Conservation (phyloP, 768 basidiomycete genomes). For the Lactarius psammicola region DNA sequence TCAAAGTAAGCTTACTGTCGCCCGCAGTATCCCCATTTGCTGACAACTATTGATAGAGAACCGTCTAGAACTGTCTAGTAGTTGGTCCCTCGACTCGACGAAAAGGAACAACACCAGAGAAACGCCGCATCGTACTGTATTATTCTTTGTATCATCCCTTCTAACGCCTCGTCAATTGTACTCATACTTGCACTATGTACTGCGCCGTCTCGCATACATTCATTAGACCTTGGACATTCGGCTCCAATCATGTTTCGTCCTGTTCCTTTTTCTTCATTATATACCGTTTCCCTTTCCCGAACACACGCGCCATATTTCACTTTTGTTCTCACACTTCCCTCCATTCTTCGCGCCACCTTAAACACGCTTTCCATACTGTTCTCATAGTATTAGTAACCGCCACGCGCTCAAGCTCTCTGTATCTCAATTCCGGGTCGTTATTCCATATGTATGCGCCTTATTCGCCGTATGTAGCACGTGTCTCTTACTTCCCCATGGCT, state of each 20-base stretch:
- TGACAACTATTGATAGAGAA: constrained; percentile 13
- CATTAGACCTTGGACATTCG: not conserved
- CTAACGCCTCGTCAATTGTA: not conserved
- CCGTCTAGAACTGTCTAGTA: constrained; percentile 8
- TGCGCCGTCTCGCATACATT: constrained; percentile 2
- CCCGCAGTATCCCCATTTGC: not conserved
- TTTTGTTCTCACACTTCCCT: not conserved
- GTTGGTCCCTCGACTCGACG: not conserved
- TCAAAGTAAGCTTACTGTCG: constrained; percentile 52
- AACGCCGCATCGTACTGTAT: not conserved
- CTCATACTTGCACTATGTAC: constrained; percentile 1
- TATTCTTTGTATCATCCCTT: not conserved
- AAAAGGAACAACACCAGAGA: not conserved
- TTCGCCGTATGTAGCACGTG: not conserved
- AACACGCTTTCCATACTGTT: constrained; percentile 4
- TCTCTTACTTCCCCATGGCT: not conserved
- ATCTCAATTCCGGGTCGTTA: not conserved
- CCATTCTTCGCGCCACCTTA: not conserved
- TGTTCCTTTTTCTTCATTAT: not conserved
- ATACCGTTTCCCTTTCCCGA: not conserved
- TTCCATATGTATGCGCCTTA: not conserved
- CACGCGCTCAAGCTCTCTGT: not conserved
- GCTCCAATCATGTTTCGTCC: not conserved
- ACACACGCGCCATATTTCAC: not conserved
- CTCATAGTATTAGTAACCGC: not conserved